Conservation (phyloP, 805 yeast species). For the Brettanomyces bruxellensis region DNA sequence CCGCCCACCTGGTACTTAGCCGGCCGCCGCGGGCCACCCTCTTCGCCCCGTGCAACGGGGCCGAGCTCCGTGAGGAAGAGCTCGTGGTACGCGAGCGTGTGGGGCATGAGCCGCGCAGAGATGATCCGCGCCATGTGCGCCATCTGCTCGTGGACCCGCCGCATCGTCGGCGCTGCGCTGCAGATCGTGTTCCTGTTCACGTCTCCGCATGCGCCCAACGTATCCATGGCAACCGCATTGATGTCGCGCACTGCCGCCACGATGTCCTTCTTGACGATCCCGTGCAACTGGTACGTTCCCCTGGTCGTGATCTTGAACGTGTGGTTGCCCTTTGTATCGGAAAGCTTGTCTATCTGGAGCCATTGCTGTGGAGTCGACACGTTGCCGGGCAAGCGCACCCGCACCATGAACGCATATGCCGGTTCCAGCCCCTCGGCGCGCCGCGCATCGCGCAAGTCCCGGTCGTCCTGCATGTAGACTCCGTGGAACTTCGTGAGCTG, state of each 20-base stretch:
- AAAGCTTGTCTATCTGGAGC: conserved; percentile 73
- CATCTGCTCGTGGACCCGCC: conserved; percentile 72
- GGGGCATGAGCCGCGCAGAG: conserved; percentile 78
- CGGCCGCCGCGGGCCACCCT: conserved; percentile 64
- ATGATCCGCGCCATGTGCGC: conserved; percentile 52
- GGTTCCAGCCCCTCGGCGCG: conserved; percentile 92
- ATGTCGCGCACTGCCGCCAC: conserved; percentile 89
- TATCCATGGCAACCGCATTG: conserved; percentile 84
- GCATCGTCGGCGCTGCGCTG: conserved; percentile 81
- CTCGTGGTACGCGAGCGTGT: conserved; percentile 93
- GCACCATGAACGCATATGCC: conserved; percentile 93
- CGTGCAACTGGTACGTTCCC: conserved; percentile 95
- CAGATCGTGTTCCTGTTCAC: conserved; percentile 94
- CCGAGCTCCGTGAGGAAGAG: conserved; percentile 59
- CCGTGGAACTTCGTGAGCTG: conserved; percentile 97
- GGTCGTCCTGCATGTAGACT: conserved; percentile 96
- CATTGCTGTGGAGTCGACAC: conserved; percentile 82
- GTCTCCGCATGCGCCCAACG: conserved; percentile 97
- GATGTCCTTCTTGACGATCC: conserved; percentile 81
- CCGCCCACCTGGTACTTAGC: not conserved
- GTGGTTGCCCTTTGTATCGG: conserved; percentile 81
- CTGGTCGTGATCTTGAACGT: conserved; percentile 92
- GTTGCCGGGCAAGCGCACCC: conserved; percentile 94
- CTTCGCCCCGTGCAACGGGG: conserved; percentile 27
- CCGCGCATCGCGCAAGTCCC: conserved; percentile 89